Evolutionary conservation across 768 basidiomycete genomes (phyloP), one percentile per base, ranked within the genome.

Genomic region (Lentinula edodes): DNA sequence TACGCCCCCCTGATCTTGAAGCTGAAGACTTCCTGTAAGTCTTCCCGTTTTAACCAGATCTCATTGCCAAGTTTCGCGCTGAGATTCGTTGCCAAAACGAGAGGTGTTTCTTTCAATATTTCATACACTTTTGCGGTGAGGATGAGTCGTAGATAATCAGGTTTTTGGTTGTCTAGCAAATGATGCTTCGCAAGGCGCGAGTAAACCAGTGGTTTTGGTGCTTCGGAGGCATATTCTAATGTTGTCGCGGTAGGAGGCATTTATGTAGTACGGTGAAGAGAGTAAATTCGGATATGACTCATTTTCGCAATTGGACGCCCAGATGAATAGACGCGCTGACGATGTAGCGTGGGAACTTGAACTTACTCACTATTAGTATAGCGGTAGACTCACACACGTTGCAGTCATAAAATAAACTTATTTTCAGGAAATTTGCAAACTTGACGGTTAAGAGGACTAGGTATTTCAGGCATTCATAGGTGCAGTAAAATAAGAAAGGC

Each of bases 1-100:
- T 97, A 99, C 36, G 97, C 97, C 23, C 97, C 97, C 5, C 97
- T 82, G 52, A 98, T 95, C 72, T 99, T 99, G 86, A 99, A 99
- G 72, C 93, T 95, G 73, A 99, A 99, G 18, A 99, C 97, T 69
- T 93, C 89, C 51, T 98, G 96, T 2, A 97, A 81, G 69, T 99
- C 97, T 74, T 99, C 97, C 28, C 97, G 86, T 76, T 99, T 99
- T 62, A 99, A 83, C 86, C 89, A 95, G 74, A 99, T 90, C 66
- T 95, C 85, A 71, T 93, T 94, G 1, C 97, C 97, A 1, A 98
- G 80, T 63, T 89, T 87, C 63, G 88, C 75, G 67, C 93, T 95
- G 20, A 99, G 84, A 69, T 91, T 93, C 16, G 87, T 84, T 34
- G 96, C 95, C 56, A 83, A 82, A 18, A 95, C 89, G 43, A 98